These are phyloP conservation scores for Solanum habrochaites DNA, from an alignment of 257 asterid species.

Conservation along the genomic window DNA sequence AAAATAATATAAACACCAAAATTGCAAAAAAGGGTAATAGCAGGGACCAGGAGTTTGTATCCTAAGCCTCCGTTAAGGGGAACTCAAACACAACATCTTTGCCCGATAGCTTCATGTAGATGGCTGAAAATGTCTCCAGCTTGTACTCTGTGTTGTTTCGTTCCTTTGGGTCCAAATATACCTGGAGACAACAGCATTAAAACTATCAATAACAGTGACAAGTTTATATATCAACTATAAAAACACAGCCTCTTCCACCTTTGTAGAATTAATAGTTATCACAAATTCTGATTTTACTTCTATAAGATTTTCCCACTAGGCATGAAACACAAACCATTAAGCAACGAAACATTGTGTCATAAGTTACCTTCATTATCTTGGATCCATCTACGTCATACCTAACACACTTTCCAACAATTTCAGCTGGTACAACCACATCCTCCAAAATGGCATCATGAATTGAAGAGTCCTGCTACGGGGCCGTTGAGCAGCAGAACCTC, in stretches of 20 bases:
- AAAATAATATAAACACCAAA: too few relatives aligned
- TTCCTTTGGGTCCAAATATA: constrained; percentile 1
- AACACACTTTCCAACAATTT: constrained; percentile 50
- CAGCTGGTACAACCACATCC: constrained; percentile 65
- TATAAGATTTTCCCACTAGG: too few relatives aligned
- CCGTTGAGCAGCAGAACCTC: constrained; percentile 58
- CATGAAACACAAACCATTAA: too few relatives aligned
- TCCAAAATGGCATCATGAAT: constrained; percentile 72
- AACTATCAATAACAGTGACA: too few relatives aligned
- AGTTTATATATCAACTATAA: too few relatives aligned
- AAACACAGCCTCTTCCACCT: too few relatives aligned
- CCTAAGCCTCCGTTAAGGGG: constrained; percentile 11
- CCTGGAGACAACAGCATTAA: background rate
- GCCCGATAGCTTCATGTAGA: constrained; percentile 36
- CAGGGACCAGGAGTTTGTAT: too few relatives aligned
- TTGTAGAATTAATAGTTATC: too few relatives aligned
- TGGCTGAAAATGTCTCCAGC: constrained; percentile 31
- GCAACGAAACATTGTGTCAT: too few relatives aligned
- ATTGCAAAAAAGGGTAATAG: too few relatives aligned
- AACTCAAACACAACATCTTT: constrained; percentile 36
- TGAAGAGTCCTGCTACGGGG: constrained; percentile 60
- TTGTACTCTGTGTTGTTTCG: constrained; percentile 3
- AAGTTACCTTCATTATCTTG: constrained; percentile 53
- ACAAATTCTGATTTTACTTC: too few relatives aligned
- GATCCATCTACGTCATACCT: constrained; percentile 60